Evolutionary conservation across 345 rosid species (phyloP), one percentile per base, ranked within the genome.

Genomic region (Aurinia saxatilis): DNA sequence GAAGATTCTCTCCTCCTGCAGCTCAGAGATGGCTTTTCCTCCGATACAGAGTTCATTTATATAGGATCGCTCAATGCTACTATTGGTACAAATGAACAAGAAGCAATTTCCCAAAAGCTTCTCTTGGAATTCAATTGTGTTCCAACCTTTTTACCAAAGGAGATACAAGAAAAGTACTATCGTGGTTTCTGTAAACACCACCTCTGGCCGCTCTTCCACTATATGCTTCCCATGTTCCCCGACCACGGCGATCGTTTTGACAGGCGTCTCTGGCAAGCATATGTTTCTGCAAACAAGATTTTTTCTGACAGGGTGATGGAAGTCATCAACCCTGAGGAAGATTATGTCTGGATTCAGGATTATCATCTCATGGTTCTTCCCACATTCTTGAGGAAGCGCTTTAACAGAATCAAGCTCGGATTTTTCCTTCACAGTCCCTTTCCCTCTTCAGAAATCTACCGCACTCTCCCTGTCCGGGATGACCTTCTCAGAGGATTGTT

Each of bases 361-460:
- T 87, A 87, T 56, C 95, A 87, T 76, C 66, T 87, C 10, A 87
- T 87, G 95, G 78, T 84, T 70, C 84, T 87, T 15, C 95, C 95
- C 3, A 87, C 95, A 34, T 87, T 82, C 75, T 75, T 87, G 82
- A 81, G 95, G 74, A 84, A 84, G 33, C 75, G 81, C 30, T 87
- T 70, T 58, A 72, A 84, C 68, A 74, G 89, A 27, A 71, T 87
- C 50, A 87, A 84, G 72, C 89, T 87, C 4, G 89, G 95, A 0
- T 87, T 87, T 63, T 87, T 87, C 79, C 87, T 87, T 57, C 95
- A 87, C 38, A 84, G 87, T 50, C 91, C 91, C 13, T 87, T 87
- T 66, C 95, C 95, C 39, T 82, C 95, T 0, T 87, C 91, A 13
- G 91, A 87, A 67, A 87, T 87, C 64, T 87, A 87, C 66, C 74